A percentile compares a stretch with the other conserved stretches of the same genome.
These are phyloP conservation scores for Pythium sukuiense DNA, from an alignment of 352 stramenopile species.

Conservation along the genomic window DNA sequence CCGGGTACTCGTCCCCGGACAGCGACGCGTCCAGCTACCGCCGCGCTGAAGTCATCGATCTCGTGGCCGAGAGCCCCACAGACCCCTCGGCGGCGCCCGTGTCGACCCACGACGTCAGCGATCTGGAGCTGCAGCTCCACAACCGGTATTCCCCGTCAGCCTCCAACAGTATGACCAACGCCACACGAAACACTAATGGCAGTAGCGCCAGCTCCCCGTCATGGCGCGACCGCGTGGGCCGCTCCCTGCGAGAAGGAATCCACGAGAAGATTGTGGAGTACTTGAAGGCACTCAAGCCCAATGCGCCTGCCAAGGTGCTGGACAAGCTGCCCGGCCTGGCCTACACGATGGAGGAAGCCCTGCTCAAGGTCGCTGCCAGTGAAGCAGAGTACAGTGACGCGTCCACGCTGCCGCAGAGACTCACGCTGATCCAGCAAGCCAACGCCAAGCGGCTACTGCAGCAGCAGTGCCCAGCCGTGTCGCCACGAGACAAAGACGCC, in stretches of 20 bases:
- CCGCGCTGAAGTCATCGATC: constrained; percentile 12
- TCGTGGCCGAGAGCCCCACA: constrained; percentile 25
- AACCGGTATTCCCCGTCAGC: background rate
- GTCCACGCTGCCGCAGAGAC: constrained; percentile 90
- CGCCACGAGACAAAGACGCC: constrained; percentile 21
- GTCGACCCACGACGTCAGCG: constrained; percentile 7
- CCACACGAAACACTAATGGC: background rate
- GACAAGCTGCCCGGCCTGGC: constrained; percentile 95
- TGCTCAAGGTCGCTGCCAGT: constrained; percentile 83
- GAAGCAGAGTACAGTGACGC: constrained; percentile 92
- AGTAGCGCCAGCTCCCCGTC: background rate
- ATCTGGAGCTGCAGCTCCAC: constrained; percentile 14
- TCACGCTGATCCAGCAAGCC: constrained; percentile 85
- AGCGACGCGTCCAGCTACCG: constrained; percentile 11
- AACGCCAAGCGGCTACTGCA: constrained; percentile 64
- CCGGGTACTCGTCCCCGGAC: constrained; percentile 10
- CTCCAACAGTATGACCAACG: constrained; percentile 8
- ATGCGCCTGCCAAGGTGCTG: constrained; percentile 94
- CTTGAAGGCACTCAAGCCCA: constrained; percentile 92
- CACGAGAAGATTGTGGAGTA: constrained; percentile 87
- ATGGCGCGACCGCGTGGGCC: constrained; percentile 36
- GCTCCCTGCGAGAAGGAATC: constrained; percentile 44
- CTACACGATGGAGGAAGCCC: constrained; percentile 93
- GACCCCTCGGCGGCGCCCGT: constrained; percentile 15
- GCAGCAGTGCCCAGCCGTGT: constrained; percentile 36